These are phyloP conservation scores for Talaromyces sp. DNA, from an alignment of 2,329 filamentous ascomycete genomes.

Conservation along the genomic window DNA sequence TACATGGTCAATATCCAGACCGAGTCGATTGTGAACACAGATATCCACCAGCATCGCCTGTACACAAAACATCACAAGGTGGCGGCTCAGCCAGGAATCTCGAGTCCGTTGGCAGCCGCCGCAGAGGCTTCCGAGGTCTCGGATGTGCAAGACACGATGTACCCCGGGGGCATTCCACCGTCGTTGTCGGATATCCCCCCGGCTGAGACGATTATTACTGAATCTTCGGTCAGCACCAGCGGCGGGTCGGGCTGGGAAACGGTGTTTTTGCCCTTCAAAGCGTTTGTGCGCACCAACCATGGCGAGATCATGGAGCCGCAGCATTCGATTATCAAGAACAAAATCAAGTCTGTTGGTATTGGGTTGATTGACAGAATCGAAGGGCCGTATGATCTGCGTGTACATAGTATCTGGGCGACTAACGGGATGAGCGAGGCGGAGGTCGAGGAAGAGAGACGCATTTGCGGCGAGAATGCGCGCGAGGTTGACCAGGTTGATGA, in stretches of 20 bases:
- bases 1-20: slow-evolving; percentile 97
- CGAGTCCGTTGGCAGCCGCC: slow-evolving; percentile 12
- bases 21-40: slow-evolving; percentile 87
- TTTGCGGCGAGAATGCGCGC: slow-evolving; percentile 35
- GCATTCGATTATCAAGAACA: slow-evolving; percentile 79
- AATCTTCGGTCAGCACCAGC: slow-evolving; percentile 36
- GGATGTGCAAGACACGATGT: slow-evolving; percentile 18
- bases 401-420: slow-evolving; percentile 87
- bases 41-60: slow-evolving; percentile 89
- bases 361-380: slow-evolving; percentile 84
- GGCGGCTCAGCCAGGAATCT: not conserved
- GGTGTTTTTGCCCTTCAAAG: slow-evolving; percentile 80
- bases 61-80: slow-evolving; percentile 47
- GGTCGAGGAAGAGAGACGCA: slow-evolving; percentile 34
- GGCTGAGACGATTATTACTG: slow-evolving; percentile 28
- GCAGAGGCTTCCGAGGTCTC: slow-evolving; percentile 16
- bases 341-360: slow-evolving; percentile 78
- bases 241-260: slow-evolving; percentile 89
- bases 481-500: slow-evolving; percentile 28
- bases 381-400: slow-evolving; percentile 79
- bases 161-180: slow-evolving; percentile 25
- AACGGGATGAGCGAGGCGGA: slow-evolving; percentile 53
- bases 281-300: slow-evolving; percentile 92
- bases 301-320: slow-evolving; percentile 91
- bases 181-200: slow-evolving; percentile 30